Evolutionary conservation across 257 asterid genomes (phyloP), one percentile per base, ranked within the genome.

Genomic region (Solanum microdontum): DNA sequence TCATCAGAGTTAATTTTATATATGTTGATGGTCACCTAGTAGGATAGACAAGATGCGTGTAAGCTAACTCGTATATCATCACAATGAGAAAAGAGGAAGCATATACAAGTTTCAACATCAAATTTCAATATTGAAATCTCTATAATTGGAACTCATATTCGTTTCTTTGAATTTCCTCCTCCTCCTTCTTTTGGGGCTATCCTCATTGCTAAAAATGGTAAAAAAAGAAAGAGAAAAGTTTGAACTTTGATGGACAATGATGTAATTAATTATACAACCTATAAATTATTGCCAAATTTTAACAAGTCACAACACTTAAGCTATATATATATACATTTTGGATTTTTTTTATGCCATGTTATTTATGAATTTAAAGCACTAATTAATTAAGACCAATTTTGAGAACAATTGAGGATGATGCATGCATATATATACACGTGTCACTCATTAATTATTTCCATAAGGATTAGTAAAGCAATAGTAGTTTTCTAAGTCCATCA

Each of bases 1-100:
- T 0, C 32, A 4, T 64, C 0, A 32, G 0, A 3, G 1, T 32
- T 7, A n/a, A n/a, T n/a, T 32, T 0, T 64, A 24, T 24, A 11
- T 15, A 2, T 3, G 1, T 15, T 30, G 40, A 15, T 12, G 2
- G 1, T 11, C 7, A 66, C 24, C n/a, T 55, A 55, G 0, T 26
- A 0, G 1, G 1, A 30, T 32, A 7, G 10, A 30, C 2, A 4
- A 73, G 2, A 74, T 21, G 17, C 0, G 19, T 7, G 4, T 10
- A 74, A 74, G 3, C 1, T 74, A 74, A 21, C 8, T 23, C 1
- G 1, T 10, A 11, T 0, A 11, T 1, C 10, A 21, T 21, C 8
- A 15, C 5, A 24, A 28, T 2, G 30, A 30, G 6, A 21, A 21
- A 36, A 23, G 8, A 36, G 28, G 30, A 45, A 82, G 6, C 6